phyloP scores from a whole-genome alignment of 495 filamentous ascomycete species.

The Corynascus novoguineensis region DNA sequence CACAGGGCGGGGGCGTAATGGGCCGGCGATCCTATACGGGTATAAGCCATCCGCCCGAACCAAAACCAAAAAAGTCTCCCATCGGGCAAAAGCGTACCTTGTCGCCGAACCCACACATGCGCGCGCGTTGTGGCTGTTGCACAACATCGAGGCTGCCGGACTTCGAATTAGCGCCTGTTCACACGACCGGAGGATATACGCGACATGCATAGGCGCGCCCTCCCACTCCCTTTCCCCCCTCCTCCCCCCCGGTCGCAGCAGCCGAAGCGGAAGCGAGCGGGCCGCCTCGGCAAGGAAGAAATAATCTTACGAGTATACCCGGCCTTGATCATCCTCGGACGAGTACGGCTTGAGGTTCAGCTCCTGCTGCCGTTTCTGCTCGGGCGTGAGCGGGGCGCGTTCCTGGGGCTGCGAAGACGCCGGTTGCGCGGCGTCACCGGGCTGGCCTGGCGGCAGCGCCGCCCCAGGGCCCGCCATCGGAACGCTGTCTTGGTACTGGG shows the following conservation, averaged over 20 bases:
- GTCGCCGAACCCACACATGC: conserved; percentile 99
- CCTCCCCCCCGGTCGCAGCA: neutral
- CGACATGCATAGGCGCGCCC: neutral
- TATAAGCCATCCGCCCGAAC: conserved; percentile 11
- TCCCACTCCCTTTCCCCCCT: too few species aligned
- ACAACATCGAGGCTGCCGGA: conserved; percentile 66
- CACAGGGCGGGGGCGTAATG: conserved; percentile 93
- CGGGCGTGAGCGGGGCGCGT: conserved; percentile 23
- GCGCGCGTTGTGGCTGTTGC: conserved; percentile 88
- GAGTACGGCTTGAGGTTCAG: conserved; percentile 29
- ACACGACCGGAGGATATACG: neutral
- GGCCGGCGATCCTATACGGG: conserved; percentile 74
- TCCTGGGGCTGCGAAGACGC: conserved; percentile 17
- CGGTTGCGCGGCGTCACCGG: conserved; percentile 17
- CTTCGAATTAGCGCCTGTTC: conserved; percentile 16
- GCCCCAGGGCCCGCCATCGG: conserved; percentile 17
- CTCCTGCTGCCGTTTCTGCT: conserved; percentile 27
- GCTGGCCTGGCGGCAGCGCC: conserved; percentile 19
- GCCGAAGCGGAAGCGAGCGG: neutral
- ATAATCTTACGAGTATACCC: conserved; percentile 26
- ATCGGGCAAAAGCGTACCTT: conserved; percentile 55
- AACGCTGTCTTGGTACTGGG: conserved; percentile 25
- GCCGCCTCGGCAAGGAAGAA: neutral
- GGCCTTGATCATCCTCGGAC: conserved; percentile 23
- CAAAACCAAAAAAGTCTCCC: neutral